Evolutionary conservation across 192 early-diverging fungal genomes (phyloP).

Genomic region (Linnemannia exigua): DNA sequence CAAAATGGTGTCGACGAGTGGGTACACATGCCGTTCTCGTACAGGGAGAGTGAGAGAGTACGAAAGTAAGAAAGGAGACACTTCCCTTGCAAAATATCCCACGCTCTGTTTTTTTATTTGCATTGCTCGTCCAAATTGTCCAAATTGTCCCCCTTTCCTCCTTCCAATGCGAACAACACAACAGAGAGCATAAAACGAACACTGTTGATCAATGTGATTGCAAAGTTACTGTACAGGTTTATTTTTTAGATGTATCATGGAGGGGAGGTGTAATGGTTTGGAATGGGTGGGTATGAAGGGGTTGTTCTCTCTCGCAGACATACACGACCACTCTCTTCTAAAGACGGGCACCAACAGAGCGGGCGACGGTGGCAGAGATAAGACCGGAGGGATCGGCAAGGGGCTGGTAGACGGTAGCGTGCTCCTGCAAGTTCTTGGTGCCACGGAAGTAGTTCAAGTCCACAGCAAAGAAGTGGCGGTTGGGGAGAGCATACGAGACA

Average conservation of each 20-base stretch:
- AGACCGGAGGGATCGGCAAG: conserved; percentile 80
- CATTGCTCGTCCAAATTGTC: neutral
- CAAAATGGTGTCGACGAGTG: neutral
- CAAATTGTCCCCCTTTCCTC: too few relatives aligned
- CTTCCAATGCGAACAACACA: neutral
- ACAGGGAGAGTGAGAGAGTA: neutral
- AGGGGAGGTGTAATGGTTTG: neutral
- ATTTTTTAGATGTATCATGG: conserved; percentile 17
- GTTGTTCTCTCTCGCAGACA: neutral
- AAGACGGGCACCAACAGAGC: conserved; percentile 47
- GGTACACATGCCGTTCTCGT: neutral
- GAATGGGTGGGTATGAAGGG: neutral
- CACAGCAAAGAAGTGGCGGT: conserved; percentile 83
- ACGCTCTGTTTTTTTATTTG: neutral
- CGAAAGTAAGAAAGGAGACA: neutral
- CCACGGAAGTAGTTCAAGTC: conserved; percentile 77
- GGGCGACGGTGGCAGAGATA: conserved; percentile 79
- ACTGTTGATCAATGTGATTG: neutral
- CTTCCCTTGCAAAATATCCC: neutral
- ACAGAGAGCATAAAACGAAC: neutral
- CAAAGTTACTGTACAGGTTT: conserved; percentile 24
- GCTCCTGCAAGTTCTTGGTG: conserved; percentile 75
- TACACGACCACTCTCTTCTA: conserved; percentile 11
- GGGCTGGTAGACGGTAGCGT: conserved; percentile 82
- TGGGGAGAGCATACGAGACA: conserved; percentile 80